Percentiles rank a stretch among this genome's conserved stretches.
Conservation (phyloP, 1,284 basidiomycete genomes). For the Apiotrichum porosum region DNA sequence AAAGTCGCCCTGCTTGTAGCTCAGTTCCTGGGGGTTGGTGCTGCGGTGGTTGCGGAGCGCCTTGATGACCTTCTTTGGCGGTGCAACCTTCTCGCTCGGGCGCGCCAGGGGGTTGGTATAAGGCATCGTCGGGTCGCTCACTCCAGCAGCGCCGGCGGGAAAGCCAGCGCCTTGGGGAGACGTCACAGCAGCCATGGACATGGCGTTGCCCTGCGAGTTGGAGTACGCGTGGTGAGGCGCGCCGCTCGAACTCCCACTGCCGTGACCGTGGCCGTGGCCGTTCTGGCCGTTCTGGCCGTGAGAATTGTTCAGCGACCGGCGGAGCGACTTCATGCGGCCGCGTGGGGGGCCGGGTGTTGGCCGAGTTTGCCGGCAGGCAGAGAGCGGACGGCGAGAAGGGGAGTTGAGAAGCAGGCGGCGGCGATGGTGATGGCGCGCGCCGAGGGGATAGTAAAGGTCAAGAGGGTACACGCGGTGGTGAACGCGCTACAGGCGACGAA, state of each 20-base stretch:
- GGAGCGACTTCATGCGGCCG: constrained; percentile 68
- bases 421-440: too few relatives aligned
- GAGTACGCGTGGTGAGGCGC: constrained; percentile 2
- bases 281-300: too few relatives aligned
- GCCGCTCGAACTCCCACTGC: background rate
- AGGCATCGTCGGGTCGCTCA: constrained; percentile 10
- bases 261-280: constrained; percentile 10
- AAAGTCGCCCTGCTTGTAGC: constrained; percentile 92
- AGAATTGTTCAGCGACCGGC: constrained; percentile 69
- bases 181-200: constrained; percentile 20
- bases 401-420: background rate
- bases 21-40: constrained; percentile 75
- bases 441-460: too few relatives aligned
- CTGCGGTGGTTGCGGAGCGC: constrained; percentile 69
- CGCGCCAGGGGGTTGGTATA: constrained; percentile 59
- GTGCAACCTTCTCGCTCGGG: constrained; percentile 64
- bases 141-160: constrained; percentile 52
- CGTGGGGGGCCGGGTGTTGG: background rate
- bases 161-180: background rate
- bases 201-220: constrained; percentile 41
- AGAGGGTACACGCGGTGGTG: too few relatives aligned
- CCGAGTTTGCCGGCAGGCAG: too few relatives aligned
- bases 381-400: background rate
- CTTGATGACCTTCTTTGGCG: constrained; percentile 93
- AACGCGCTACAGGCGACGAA: too few relatives aligned